A percentile compares a stretch with the other conserved stretches of the same genome.
Conservation (phyloP, 768 basidiomycete genomes). For the Auricularia sp. region DNA sequence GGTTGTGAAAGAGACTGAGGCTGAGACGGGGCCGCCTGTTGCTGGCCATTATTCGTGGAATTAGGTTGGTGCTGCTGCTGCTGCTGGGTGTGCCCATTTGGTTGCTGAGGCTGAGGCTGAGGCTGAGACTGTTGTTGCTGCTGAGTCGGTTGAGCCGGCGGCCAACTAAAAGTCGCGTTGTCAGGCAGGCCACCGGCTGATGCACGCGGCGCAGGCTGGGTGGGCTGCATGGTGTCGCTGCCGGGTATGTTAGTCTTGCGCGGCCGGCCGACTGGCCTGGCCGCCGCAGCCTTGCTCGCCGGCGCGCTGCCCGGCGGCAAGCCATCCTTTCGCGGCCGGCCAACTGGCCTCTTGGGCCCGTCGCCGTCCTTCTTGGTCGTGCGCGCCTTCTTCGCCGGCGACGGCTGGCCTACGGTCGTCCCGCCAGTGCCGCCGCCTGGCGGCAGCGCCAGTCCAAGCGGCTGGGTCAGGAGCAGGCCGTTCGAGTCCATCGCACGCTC, state of each 20-base stretch:
- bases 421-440: background rate
- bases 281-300: slow-evolving; percentile 10
- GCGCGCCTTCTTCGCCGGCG: background rate
- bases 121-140: background rate
- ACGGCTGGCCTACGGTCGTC: background rate
- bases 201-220: background rate
- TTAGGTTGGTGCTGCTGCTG: background rate
- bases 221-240: background rate
- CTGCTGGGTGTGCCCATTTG: background rate
- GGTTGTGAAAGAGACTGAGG: no score
- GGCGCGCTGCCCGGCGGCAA: slow-evolving; percentile 64
- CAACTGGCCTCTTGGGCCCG: slow-evolving; percentile 56
- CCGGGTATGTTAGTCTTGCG: slow-evolving; percentile 18
- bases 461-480: background rate
- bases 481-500: background rate
- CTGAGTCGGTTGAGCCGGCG: background rate
- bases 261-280: slow-evolving; percentile 29
- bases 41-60: background rate
- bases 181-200: background rate
- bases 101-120: background rate
- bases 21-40: no score
- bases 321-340: slow-evolving; percentile 73
- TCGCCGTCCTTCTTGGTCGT: background rate
- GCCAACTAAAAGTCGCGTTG: background rate
- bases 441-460: background rate